These are phyloP conservation scores for Cladosporium sp. DNA, from an alignment of 2,329 filamentous ascomycete species.

Conservation along the genomic window DNA sequence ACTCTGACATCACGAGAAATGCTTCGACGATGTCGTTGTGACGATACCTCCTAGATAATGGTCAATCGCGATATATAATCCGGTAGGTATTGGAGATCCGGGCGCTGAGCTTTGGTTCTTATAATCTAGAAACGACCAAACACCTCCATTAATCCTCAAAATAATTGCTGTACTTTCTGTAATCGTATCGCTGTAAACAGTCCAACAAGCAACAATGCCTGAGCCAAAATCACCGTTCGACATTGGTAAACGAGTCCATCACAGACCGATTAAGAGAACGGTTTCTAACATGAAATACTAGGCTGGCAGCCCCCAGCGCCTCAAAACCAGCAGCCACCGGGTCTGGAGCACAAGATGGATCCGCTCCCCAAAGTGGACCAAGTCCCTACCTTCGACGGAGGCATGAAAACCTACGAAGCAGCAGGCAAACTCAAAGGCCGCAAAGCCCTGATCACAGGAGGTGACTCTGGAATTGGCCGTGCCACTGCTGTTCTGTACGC, in stretches of 20 bases:
- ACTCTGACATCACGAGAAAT: conserved; percentile 11
- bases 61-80: background rate
- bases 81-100: background rate
- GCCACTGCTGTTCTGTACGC: conserved; percentile 72
- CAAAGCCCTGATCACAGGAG: conserved; percentile 74
- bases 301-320: conserved; percentile 13
- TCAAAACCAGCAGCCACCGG: conserved; percentile 49
- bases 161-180: no score
- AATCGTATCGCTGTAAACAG: no score
- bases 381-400: conserved; percentile 63
- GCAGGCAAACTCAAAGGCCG: conserved; percentile 71
- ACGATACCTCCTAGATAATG: no score
- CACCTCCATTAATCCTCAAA: no score
- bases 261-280: background rate
- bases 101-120: background rate
- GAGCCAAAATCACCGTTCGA: conserved; percentile 12
- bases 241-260: background rate
- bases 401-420: conserved; percentile 65
- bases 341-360: conserved; percentile 52
- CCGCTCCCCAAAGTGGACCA: conserved; percentile 58
- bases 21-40: background rate
- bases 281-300: background rate
- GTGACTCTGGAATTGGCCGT: conserved; percentile 74
- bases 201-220: background rate
- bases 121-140: no score